Percentiles rank a stretch among this genome's conserved stretches.
These are phyloP conservation scores for Exophiala spinifera DNA, from an alignment of 2,329 filamentous ascomycete genomes.

Conservation along the genomic window DNA sequence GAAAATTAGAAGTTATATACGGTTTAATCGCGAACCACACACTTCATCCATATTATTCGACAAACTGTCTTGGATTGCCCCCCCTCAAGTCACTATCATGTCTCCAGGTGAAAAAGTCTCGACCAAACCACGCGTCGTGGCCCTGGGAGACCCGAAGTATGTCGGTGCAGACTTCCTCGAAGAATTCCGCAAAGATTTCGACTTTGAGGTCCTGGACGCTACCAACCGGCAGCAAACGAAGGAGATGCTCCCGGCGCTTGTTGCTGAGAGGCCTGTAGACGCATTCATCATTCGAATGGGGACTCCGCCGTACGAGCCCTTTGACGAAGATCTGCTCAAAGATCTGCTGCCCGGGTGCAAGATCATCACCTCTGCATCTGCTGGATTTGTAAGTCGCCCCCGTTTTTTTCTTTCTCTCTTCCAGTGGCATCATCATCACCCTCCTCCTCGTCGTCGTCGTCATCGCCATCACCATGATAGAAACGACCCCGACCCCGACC, in stretches of 20 bases:
- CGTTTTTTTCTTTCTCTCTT: neutral
- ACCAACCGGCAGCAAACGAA: constrained; percentile 39
- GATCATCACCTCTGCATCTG: constrained; percentile 47
- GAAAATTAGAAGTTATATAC: too few species aligned
- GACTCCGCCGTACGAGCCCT: constrained; percentile 49
- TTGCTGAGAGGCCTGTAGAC: constrained; percentile 39
- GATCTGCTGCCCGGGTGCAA: constrained; percentile 43
- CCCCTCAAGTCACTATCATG: neutral
- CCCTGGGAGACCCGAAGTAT: constrained; percentile 41
- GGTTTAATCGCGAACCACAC: too few species aligned
- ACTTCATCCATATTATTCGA: too few species aligned
- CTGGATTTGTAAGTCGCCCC: constrained; percentile 13
- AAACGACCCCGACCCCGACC: too few species aligned
- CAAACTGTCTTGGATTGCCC: too few species aligned
- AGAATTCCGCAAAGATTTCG: constrained; percentile 28
- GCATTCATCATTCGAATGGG: constrained; percentile 53
- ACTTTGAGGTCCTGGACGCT: constrained; percentile 35
- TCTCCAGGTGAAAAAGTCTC: neutral
- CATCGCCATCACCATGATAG: too few species aligned
- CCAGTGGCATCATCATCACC: too few species aligned
- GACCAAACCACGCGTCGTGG: constrained; percentile 42
- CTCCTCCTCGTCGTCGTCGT: too few species aligned
- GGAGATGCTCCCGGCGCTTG: constrained; percentile 35
- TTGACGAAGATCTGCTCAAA: constrained; percentile 46
- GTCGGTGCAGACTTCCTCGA: constrained; percentile 41